Base-by-base conservation (phyloP, 306 rosid genomes). In the Psophocarpus tetragonolobus region DNA sequence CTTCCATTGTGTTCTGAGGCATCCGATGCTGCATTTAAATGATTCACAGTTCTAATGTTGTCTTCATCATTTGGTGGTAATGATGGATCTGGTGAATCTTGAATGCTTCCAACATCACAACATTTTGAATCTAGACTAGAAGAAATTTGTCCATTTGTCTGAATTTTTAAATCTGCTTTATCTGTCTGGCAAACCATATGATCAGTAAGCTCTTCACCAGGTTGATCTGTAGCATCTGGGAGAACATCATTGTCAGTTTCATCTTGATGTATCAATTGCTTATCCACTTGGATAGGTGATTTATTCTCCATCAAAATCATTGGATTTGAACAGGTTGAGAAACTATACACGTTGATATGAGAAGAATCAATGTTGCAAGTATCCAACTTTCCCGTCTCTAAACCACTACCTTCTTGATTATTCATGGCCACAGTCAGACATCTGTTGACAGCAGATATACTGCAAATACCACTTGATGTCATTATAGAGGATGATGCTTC, bases 401-500 rank as follows among this genome's bases (percentile, higher is more conserved):
- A 17, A 71, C 50, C 81, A 83, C 21, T 69, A 36, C 68, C 84
- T 29, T 71, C 86, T 71, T 73, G 79, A 82, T 58, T 75, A 80
- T 76, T 87, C 51, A 39, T 61, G 17, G 77, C 48, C 47, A 78
- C 47, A 76, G 61, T 71, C 32, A 86, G 56, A 70, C 73, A 83
- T 45, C 44, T 64, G 41, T 81, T 83, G 26, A 64, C 79, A 65
- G 78, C 70, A 78, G 87, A 77, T 45, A 48, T 24, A 83, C 67
- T 65, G 54, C 85, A 80, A 15, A 57, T 78, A 73, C 58, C 61
- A 76, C 68, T 60, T 38, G 87, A 83, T 20, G 75, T 76, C 83
- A 75, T 81, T 73, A 78, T 38, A 27, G 86, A 53, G 12, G 87
- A 35, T 21, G 87, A 81, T 54, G 77, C 85, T 84, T 87, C 83